A percentile compares a stretch with the other conserved stretches of the same genome.
Evolutionary conservation across 2,329 filamentous ascomycete species (phyloP).

Genomic region (Teratosphaeria pseudoeucalypti): DNA sequence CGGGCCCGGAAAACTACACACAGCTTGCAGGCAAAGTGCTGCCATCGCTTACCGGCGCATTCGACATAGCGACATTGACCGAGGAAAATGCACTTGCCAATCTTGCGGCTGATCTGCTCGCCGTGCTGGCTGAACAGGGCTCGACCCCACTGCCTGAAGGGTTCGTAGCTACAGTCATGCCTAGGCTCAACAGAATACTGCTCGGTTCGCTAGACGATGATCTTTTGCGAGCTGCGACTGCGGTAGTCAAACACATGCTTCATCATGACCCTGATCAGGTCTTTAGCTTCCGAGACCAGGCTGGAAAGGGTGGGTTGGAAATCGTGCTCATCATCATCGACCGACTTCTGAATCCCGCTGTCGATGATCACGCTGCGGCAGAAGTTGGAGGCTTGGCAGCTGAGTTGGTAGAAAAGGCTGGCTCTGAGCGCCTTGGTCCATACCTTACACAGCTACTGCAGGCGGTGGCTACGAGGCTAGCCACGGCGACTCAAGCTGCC

Average conservation of each 20-base stretch:
- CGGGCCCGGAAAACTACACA: slow-evolving; percentile 58
- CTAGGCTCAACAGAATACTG: slow-evolving; percentile 73
- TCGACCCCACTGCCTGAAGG: slow-evolving; percentile 76
- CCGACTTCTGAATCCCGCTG: slow-evolving; percentile 66
- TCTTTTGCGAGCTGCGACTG: slow-evolving; percentile 73
- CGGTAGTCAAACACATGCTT: slow-evolving; percentile 80
- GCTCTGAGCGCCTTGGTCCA: slow-evolving; percentile 78
- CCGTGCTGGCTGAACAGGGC: slow-evolving; percentile 70
- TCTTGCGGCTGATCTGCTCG: slow-evolving; percentile 74
- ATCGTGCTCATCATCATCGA: slow-evolving; percentile 87
- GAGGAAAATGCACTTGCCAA: slow-evolving; percentile 77
- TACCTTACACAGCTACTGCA: slow-evolving; percentile 80
- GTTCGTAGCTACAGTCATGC: slow-evolving; percentile 75
- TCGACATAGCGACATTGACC: slow-evolving; percentile 77
- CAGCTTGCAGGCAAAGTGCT: slow-evolving; percentile 76
- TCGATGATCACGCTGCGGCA: slow-evolving; percentile 91
- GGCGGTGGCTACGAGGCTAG: slow-evolving; percentile 77
- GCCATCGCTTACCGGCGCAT: slow-evolving; percentile 76
- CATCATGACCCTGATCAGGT: slow-evolving; percentile 84
- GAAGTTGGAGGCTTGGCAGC: slow-evolving; percentile 92
- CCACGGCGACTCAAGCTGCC: slow-evolving; percentile 68
- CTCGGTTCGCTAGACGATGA: slow-evolving; percentile 80
- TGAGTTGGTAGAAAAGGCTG: slow-evolving; percentile 90
- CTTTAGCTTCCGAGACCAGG: slow-evolving; percentile 70
- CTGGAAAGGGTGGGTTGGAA: slow-evolving; percentile 74